Percentiles rank a stretch among this genome's conserved stretches.
phyloP scores from a whole-genome alignment of 2,329 filamentous ascomycete species.

The Pseudogymnoascus pannorum region DNA sequence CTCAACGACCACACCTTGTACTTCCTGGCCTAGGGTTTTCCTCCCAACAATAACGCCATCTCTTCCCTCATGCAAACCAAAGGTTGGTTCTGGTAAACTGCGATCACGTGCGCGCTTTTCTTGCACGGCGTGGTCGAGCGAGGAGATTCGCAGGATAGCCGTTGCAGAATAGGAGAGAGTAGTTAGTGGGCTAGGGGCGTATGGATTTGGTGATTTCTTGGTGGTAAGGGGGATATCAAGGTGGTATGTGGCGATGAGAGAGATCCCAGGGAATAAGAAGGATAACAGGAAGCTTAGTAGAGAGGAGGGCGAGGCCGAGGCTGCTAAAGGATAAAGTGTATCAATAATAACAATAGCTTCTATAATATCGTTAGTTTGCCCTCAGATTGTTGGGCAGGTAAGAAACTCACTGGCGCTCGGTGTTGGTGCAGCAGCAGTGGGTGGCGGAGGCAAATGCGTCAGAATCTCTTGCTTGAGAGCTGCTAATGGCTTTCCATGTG shows the following conservation, averaged over 20 bases:
- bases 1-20: constrained; percentile 61
- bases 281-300: constrained; percentile 64
- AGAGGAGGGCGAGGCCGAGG: constrained; percentile 45
- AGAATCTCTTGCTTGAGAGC: constrained; percentile 54
- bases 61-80: constrained; percentile 67
- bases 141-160: constrained; percentile 67
- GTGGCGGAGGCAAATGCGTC: constrained; percentile 33
- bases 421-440: constrained; percentile 12
- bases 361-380: constrained; percentile 29
- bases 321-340: constrained; percentile 61
- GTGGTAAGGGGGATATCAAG: constrained; percentile 59
- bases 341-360: constrained; percentile 73
- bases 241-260: constrained; percentile 76
- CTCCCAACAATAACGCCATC: constrained; percentile 67
- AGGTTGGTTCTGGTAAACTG: constrained; percentile 67
- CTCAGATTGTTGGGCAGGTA: too few species aligned
- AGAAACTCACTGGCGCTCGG: constrained; percentile 33
- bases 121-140: constrained; percentile 66
- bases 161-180: constrained; percentile 82
- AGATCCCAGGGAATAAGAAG: constrained; percentile 58
- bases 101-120: constrained; percentile 69
- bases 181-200: constrained; percentile 62
- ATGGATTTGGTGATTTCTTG: constrained; percentile 37
- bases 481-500: constrained; percentile 50
- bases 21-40: constrained; percentile 21